A percentile compares a stretch with the other conserved stretches of the same genome.
Evolutionary conservation across 495 filamentous ascomycete genomes (phyloP).

Genomic region (Xylaria venustula): DNA sequence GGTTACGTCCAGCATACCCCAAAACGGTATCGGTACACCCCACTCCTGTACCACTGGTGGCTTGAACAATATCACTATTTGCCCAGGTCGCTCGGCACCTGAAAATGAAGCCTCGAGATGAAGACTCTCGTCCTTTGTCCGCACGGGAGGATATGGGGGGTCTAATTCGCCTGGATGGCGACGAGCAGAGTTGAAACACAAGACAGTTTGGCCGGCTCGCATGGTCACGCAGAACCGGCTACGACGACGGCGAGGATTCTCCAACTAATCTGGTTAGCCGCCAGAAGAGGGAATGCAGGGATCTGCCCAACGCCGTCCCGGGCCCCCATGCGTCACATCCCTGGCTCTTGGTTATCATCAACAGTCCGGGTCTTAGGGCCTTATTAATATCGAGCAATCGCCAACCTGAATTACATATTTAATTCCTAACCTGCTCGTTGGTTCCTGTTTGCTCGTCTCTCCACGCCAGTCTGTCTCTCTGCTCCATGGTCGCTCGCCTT

Average conservation of each 20-base stretch:
- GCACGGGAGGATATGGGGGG: background rate
- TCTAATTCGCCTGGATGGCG: background rate
- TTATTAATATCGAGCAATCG: slow-evolving; percentile 18
- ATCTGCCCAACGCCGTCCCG: slow-evolving; percentile 18
- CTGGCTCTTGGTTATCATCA: slow-evolving; percentile 17
- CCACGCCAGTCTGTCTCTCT: background rate
- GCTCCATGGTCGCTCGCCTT: background rate
- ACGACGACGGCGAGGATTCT: slow-evolving; percentile 15
- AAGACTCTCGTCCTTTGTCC: background rate
- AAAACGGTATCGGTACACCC: slow-evolving; percentile 27
- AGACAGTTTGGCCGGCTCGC: slow-evolving; percentile 2
- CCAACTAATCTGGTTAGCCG: slow-evolving; percentile 17
- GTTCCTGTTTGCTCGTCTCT: slow-evolving; percentile 2
- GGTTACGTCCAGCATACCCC: slow-evolving; percentile 21
- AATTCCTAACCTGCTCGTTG: slow-evolving; percentile 7
- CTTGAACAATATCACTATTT: slow-evolving; percentile 10
- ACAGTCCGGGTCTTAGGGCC: slow-evolving; percentile 7
- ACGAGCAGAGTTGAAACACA: slow-evolving; percentile 5
- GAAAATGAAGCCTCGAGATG: background rate
- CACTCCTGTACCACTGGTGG: slow-evolving; percentile 15
- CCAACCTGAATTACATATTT: slow-evolving; percentile 9
- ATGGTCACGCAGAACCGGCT: slow-evolving; percentile 12
- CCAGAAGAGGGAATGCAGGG: slow-evolving; percentile 19
- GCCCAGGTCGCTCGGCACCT: background rate
- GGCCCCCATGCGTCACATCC: slow-evolving; percentile 19